Conservation (phyloP, 2,329 filamentous ascomycete species). For the Grosmannia serpens region DNA sequence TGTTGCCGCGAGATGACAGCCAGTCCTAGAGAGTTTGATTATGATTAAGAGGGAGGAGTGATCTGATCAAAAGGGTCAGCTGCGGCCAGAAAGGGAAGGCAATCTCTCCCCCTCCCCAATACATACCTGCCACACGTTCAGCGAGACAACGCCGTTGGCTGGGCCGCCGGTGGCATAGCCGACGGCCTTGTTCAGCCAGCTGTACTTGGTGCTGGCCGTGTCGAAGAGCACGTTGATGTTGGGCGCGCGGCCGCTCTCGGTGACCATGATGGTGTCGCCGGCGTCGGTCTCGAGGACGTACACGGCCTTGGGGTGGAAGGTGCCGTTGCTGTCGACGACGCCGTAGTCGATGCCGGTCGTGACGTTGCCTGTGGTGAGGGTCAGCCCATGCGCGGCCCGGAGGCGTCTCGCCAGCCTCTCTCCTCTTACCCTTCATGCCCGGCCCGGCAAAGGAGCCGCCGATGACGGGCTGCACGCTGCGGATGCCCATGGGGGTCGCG, state of each 20-base stretch:
- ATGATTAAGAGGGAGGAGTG: not conserved
- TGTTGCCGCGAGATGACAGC: too few species aligned
- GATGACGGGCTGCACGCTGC: slow-evolving; percentile 21
- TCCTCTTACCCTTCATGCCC: slow-evolving; percentile 16
- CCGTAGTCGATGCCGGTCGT: slow-evolving; percentile 25
- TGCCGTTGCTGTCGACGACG: slow-evolving; percentile 21
- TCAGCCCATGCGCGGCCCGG: not conserved
- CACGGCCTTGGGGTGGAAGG: slow-evolving; percentile 26
- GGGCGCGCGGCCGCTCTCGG: slow-evolving; percentile 24
- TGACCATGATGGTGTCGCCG: slow-evolving; percentile 25
- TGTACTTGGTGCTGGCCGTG: slow-evolving; percentile 22
- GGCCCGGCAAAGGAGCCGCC: slow-evolving; percentile 26
- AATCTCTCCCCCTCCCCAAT: too few species aligned
- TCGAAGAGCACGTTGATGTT: slow-evolving; percentile 24
- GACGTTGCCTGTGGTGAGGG: slow-evolving; percentile 16
- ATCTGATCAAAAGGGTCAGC: not conserved
- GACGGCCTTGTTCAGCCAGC: slow-evolving; percentile 25
- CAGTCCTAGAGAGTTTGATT: not conserved
- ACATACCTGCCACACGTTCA: slow-evolving; percentile 10
- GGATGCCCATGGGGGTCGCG: slow-evolving; percentile 13
- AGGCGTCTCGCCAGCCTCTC: too few species aligned
- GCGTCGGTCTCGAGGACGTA: slow-evolving; percentile 27
- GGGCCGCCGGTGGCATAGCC: slow-evolving; percentile 11
- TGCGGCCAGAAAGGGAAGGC: not conserved
- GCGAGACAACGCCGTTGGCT: slow-evolving; percentile 4